Conservation (phyloP, 1,284 basidiomycete genomes). For the Baeospora myosura region DNA sequence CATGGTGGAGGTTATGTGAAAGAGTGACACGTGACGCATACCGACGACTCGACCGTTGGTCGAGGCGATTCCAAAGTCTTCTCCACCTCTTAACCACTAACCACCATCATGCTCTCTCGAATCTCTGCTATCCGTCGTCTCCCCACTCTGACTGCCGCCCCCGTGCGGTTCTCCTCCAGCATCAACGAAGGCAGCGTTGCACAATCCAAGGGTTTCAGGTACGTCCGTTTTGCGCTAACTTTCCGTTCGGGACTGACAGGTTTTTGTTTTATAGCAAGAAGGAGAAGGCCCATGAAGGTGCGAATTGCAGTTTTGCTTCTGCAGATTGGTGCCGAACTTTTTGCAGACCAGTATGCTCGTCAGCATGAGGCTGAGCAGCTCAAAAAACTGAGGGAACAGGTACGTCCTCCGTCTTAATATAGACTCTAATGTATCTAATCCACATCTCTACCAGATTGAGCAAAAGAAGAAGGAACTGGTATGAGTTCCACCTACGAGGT, state of each 20-base stretch:
- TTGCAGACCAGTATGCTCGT: constrained; percentile 52
- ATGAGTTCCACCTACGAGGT: constrained; percentile 13
- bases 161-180: constrained; percentile 35
- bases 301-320: neutral
- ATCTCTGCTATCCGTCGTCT: constrained; percentile 39
- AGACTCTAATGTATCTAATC: neutral
- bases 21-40: constrained; percentile 1
- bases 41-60: constrained; percentile 1
- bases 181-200: constrained; percentile 48
- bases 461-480: constrained; percentile 54
- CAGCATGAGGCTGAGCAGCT: constrained; percentile 48
- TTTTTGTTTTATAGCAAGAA: constrained; percentile 46
- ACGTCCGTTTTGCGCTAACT: constrained; percentile 17
- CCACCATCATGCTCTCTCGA: constrained; percentile 41
- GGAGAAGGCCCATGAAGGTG: constrained; percentile 69
- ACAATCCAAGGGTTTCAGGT: constrained; percentile 49
- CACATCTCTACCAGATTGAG: constrained; percentile 37
- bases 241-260: constrained; percentile 12
- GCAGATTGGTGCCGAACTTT: constrained; percentile 4
- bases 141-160: constrained; percentile 28
- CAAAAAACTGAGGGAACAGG: constrained; percentile 50
- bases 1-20: constrained; percentile 41
- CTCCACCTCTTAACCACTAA: constrained; percentile 13
- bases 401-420: constrained; percentile 22
- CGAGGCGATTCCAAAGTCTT: no score